Conservation (phyloP, 495 filamentous ascomycete species). For the Haplographium delicatum region DNA sequence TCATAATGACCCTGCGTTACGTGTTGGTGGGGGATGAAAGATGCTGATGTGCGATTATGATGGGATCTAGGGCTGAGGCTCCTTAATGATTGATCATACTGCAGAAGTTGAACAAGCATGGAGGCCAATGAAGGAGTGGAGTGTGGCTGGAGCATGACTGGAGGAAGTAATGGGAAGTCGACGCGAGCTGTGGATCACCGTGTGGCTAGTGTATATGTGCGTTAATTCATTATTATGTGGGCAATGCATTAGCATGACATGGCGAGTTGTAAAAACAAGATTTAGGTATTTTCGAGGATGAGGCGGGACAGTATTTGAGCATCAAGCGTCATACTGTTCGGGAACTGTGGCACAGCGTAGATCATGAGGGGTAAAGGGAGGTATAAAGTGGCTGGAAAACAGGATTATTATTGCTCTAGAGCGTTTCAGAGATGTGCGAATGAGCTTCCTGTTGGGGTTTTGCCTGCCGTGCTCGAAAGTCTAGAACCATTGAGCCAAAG, state of each 20-base stretch:
- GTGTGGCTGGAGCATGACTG: background rate
- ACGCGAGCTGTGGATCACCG: background rate
- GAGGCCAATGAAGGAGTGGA: background rate
- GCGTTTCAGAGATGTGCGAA: background rate
- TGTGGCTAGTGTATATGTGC: no score
- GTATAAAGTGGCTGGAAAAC: conserved; percentile 4
- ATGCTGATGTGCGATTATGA: background rate
- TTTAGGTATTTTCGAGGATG: background rate
- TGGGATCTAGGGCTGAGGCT: background rate
- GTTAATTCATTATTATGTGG: no score
- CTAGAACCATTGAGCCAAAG: no score
- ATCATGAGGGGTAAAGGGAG: background rate
- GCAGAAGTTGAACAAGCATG: no score
- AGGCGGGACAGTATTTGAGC: no score
- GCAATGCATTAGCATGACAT: no score
- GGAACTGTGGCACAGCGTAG: conserved; percentile 1
- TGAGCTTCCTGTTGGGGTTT: background rate
- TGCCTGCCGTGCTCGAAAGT: background rate
- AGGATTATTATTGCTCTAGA: background rate
- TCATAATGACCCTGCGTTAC: background rate
- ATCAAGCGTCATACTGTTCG: background rate
- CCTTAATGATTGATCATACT: no score
- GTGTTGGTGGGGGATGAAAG: background rate
- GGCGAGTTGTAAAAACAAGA: background rate
- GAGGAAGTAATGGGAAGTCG: background rate